Conservation (phyloP, 805 yeast genomes). For the Peterozyma toletana region DNA sequence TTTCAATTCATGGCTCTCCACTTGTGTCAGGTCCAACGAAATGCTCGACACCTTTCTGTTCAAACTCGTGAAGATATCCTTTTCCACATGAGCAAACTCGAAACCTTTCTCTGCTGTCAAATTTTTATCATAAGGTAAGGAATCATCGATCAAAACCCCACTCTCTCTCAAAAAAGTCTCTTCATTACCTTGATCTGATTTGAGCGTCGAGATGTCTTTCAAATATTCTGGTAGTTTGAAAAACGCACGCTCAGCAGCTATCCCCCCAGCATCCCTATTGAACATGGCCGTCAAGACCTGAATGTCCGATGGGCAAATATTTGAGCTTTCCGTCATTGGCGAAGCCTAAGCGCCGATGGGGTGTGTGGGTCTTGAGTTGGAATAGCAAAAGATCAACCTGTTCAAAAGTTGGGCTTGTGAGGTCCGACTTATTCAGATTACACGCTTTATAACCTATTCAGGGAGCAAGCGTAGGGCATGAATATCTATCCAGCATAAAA, state of each 20-base stretch:
- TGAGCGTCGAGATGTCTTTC: too few species aligned
- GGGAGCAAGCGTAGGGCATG: too few species aligned
- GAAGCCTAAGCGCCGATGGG: too few species aligned
- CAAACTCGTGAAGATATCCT: neutral
- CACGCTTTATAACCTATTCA: too few species aligned
- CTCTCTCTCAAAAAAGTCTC: neutral
- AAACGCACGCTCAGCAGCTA: neutral
- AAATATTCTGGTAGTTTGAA: neutral
- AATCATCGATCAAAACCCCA: constrained; percentile 1
- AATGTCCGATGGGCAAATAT: too few species aligned
- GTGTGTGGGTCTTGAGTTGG: too few species aligned
- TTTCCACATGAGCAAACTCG: neutral
- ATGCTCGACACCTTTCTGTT: neutral
- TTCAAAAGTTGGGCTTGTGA: too few species aligned
- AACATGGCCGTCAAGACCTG: constrained; percentile 1
- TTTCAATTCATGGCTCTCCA: neutral
- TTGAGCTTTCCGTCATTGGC: too few species aligned
- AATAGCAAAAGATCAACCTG: too few species aligned
- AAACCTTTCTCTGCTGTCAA: neutral
- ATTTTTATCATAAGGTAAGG: neutral
- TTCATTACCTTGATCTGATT: neutral
- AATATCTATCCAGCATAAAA: too few species aligned
- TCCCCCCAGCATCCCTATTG: neutral
- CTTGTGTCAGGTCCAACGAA: neutral
- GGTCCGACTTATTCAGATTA: too few species aligned